Base-by-base conservation (phyloP, 148 eudicot species). In the Heliosperma pusillum region DNA sequence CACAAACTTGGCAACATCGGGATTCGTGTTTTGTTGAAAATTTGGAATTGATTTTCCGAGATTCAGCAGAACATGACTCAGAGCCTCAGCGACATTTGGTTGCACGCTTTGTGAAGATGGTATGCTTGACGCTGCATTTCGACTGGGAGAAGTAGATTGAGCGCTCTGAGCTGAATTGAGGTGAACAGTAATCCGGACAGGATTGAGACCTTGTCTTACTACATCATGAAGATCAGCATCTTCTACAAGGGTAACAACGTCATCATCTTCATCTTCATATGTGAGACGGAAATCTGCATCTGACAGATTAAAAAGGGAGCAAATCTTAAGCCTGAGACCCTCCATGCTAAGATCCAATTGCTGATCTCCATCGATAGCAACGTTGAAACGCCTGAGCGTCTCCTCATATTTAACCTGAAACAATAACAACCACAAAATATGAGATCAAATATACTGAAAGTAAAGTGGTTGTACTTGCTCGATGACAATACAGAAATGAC, bases 381-480 rank as follows among this genome's bases (percentile, higher is more conserved):
- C 93, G 88, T 76, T 89, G 81, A 92, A 90, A 56, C 99, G 99
- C 83, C 99, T 84, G 9, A 96, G 97, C 0, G 87, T 87, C 22
- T 88, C 84, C 66, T 84, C 97, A 84, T 87, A 83, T 53, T 88
- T 90, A 24, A 85, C 97, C 99, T 96, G 85, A 76, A 81, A 44
- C 11, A 33, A 42, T 27, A 44, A 10, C 76, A 25, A 21, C 9
- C 33, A 30, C 1, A 16, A 55, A 68, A 40, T 29, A 36, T 21
- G 3, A 76, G 56, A 42, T 40, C 7, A 40, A 36, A 36, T 40
- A 69, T 25, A 3, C 17, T 24, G 57, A 22, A 27, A 42, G 16
- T n/a, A n/a, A n/a, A n/a, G n/a, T n/a, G n/a, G n/a, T n/a, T n/a
- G n/a, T n/a, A n/a, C n/a, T n/a, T n/a, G n/a, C n/a, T n/a, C n/a